These are phyloP conservation scores for Hypericum androsaemum DNA, from an alignment of 345 rosid genomes.

Conservation along the genomic window DNA sequence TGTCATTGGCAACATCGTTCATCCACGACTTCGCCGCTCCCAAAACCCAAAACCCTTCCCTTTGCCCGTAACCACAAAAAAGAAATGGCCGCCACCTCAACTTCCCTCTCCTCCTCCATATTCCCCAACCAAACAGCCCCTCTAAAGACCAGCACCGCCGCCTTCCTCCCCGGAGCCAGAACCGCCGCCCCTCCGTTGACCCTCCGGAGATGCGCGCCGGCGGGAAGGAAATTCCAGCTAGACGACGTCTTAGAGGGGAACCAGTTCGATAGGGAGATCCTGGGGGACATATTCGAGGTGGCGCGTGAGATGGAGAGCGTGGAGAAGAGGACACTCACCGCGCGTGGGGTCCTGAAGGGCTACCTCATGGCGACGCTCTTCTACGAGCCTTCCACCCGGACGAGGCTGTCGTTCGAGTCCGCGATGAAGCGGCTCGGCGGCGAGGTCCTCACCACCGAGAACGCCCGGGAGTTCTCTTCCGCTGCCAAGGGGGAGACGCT, in stretches of 20 bases:
- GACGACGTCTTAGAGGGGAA: conserved; percentile 86
- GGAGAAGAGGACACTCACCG: conserved; percentile 48
- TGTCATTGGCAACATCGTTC: too few relatives aligned
- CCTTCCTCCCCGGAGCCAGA: conserved; percentile 29
- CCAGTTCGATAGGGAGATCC: conserved; percentile 76
- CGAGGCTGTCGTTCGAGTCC: conserved; percentile 96
- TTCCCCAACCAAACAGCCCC: conserved; percentile 9
- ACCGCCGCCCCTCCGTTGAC: conserved; percentile 13
- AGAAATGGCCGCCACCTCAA: conserved; percentile 9
- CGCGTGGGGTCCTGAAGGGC: conserved; percentile 78
- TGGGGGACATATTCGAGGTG: conserved; percentile 66
- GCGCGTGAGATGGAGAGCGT: conserved; percentile 80
- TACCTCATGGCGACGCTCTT: conserved; percentile 88
- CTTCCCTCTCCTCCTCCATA: conserved; percentile 10
- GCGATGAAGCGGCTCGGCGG: conserved; percentile 96
- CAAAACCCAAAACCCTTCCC: too few relatives aligned
- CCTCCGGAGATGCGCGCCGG: not conserved
- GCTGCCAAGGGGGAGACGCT: conserved; percentile 98
- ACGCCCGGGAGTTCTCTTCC: conserved; percentile 87
- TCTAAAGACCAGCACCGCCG: conserved; percentile 15
- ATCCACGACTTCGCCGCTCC: too few relatives aligned
- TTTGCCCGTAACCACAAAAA: too few relatives aligned
- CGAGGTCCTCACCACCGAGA: conserved; percentile 91
- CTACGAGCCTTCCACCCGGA: conserved; percentile 93
- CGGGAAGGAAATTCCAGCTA: conserved; percentile 61